Conservation (phyloP, 805 yeast species). For the Yarrowia bubula region DNA sequence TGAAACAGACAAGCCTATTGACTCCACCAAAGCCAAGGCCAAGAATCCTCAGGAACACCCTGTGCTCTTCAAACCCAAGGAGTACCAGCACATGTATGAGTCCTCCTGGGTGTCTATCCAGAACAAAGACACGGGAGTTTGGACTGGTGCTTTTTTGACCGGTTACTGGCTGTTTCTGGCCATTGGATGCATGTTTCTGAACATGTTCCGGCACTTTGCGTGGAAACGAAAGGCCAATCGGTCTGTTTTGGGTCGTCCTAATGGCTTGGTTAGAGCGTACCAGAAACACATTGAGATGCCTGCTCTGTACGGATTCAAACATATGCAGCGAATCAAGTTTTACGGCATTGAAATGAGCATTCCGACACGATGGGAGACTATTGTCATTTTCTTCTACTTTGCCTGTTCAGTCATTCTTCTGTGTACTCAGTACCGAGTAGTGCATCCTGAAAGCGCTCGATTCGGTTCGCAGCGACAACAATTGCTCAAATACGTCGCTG, state of each 20-base stretch:
- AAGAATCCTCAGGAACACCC: conserved; percentile 29
- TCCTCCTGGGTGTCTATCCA: not conserved
- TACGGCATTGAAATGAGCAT: conserved; percentile 37
- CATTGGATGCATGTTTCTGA: conserved; percentile 23
- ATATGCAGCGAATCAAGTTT: conserved; percentile 35
- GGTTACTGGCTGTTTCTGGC: conserved; percentile 38
- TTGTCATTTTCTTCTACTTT: conserved; percentile 46
- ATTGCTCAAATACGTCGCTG: conserved; percentile 48
- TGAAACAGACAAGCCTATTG: not conserved
- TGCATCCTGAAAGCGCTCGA: conserved; percentile 43
- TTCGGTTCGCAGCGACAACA: conserved; percentile 41
- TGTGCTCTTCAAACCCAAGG: conserved; percentile 31
- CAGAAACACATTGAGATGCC: conserved; percentile 41
- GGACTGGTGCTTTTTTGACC: conserved; percentile 38
- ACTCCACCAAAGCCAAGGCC: conserved; percentile 27
- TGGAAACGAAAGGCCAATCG: conserved; percentile 33
- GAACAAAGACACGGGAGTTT: conserved; percentile 36
- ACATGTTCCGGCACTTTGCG: conserved; percentile 27
- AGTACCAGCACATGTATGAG: conserved; percentile 26
- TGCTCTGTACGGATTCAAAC: conserved; percentile 40
- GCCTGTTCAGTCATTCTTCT: conserved; percentile 39
- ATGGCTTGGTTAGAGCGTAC: conserved; percentile 29
- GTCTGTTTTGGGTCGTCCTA: conserved; percentile 32
- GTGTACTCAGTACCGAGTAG: conserved; percentile 37
- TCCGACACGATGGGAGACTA: conserved; percentile 54